Conservation (phyloP, 495 filamentous ascomycete genomes). For the Xylaria telfairii region DNA sequence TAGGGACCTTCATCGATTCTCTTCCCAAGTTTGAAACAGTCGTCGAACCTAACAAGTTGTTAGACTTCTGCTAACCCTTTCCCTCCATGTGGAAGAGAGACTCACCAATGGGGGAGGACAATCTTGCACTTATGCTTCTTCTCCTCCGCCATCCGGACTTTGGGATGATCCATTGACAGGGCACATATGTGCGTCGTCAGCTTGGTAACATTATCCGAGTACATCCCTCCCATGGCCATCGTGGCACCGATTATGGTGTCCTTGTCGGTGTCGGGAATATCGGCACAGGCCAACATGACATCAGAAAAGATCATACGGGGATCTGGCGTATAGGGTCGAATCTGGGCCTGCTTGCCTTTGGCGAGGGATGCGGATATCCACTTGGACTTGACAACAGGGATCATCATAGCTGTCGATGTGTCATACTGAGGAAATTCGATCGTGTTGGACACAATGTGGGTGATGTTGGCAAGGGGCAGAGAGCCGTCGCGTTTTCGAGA, state of each 20-base stretch:
- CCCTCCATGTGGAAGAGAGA: background rate
- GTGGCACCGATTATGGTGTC: conserved; percentile 92
- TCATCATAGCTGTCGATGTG: conserved; percentile 71
- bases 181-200: conserved; percentile 89
- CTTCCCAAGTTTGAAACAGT: conserved; percentile 89
- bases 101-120: conserved; percentile 94
- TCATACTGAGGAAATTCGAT: conserved; percentile 88
- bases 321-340: conserved; percentile 87
- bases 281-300: conserved; percentile 74
- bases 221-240: conserved; percentile 85
- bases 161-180: conserved; percentile 72
- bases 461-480: conserved; percentile 65
- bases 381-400: conserved; percentile 80
- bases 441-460: conserved; percentile 83
- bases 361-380: conserved; percentile 76
- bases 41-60: conserved; percentile 77
- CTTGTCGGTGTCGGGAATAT: conserved; percentile 86
- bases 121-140: conserved; percentile 77
- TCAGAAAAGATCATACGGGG: conserved; percentile 88
- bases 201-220: conserved; percentile 69
- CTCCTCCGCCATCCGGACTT: conserved; percentile 65
- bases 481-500: conserved; percentile 50
- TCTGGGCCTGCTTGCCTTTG: conserved; percentile 73
- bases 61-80: conserved; percentile 27
- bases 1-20: conserved; percentile 90